These are phyloP conservation scores for Lachnellula arida DNA, from an alignment of 2,329 filamentous ascomycete species.

Conservation along the genomic window DNA sequence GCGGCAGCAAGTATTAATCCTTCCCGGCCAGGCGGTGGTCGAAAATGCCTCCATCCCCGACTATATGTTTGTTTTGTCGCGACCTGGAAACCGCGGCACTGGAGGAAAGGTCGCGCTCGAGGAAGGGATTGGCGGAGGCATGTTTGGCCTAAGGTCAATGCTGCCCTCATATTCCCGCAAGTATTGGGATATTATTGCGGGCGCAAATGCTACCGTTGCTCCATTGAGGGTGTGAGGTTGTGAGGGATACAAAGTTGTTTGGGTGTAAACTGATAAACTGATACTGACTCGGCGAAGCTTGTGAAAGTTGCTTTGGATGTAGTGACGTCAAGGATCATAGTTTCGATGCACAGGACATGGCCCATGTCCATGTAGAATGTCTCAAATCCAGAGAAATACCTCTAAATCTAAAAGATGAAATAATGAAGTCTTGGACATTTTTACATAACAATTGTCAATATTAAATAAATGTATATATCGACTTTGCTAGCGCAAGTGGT, in stretches of 20 bases:
- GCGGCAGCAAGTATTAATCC: conserved; percentile 23
- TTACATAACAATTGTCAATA: neutral
- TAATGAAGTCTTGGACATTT: neutral
- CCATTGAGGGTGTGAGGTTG: conserved; percentile 21
- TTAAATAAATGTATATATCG: neutral
- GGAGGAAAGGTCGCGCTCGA: conserved; percentile 29
- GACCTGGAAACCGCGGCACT: conserved; percentile 16
- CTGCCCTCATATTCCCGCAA: conserved; percentile 39
- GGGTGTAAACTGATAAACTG: too few relatives aligned
- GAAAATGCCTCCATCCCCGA: conserved; percentile 9
- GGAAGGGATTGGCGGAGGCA: conserved; percentile 36
- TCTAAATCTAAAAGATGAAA: neutral
- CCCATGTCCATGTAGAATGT: neutral
- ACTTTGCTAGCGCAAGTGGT: neutral
- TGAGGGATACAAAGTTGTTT: neutral
- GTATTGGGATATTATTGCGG: neutral
- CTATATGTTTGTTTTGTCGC: conserved; percentile 13
- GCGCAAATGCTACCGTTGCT: conserved; percentile 20
- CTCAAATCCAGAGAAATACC: neutral
- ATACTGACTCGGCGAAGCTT: neutral
- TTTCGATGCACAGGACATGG: neutral
- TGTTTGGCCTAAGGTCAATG: conserved; percentile 40
- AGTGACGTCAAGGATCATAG: conserved; percentile 4
- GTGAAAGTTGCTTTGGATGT: neutral
- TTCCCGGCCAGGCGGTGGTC: conserved; percentile 12